Conservation (phyloP, 2,329 filamentous ascomycete genomes). For the Fusarium sororula region DNA sequence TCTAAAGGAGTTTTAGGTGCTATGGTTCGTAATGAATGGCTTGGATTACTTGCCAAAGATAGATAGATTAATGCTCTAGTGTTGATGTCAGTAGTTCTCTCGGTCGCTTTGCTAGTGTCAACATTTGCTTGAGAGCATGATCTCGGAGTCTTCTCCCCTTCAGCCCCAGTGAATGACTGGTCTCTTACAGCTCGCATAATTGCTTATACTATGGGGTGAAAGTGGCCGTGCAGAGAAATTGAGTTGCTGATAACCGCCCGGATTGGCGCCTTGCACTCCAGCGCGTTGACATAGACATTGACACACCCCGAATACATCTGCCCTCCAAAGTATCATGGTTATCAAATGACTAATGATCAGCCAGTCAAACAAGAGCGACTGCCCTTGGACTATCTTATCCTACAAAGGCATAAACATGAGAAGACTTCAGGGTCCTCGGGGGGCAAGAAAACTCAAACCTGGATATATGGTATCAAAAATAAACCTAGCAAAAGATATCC, state of each 20-base stretch:
- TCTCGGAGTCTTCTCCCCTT: not conserved
- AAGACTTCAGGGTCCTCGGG: not conserved
- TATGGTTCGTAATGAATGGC: no score
- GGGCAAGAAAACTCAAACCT: no score
- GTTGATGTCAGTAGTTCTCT: not conserved
- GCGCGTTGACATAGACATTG: not conserved
- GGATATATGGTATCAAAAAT: no score
- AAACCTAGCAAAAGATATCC: no score
- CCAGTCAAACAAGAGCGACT: not conserved
- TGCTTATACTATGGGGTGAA: no score
- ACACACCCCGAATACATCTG: not conserved
- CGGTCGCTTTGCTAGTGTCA: not conserved
- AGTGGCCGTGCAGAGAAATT: not conserved
- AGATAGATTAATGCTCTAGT: not conserved
- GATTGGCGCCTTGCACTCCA: no score
- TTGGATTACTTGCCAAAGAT: not conserved
- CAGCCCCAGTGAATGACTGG: accelerated
- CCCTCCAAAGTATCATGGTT: not conserved
- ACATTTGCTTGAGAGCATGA: not conserved
- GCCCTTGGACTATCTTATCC: not conserved
- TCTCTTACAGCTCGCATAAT: not conserved
- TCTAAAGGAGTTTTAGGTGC: not conserved
- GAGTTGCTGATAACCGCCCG: not conserved
- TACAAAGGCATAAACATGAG: not conserved
- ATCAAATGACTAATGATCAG: not conserved